Evolutionary conservation across 129 eudicot genomes (phyloP).

Genomic region (Silybum marianum): DNA sequence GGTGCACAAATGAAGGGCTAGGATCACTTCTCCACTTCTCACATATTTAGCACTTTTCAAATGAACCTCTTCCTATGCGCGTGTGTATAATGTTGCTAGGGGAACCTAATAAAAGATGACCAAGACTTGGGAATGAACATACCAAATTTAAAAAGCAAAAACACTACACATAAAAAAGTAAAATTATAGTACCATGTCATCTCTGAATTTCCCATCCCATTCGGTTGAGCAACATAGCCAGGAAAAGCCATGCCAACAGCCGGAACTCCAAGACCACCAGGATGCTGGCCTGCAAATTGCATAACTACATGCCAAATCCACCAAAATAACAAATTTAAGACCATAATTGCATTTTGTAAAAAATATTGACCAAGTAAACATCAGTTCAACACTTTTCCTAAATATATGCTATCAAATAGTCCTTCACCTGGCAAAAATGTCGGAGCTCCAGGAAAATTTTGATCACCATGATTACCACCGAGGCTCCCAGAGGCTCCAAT

Average conservation of each 20-base stretch:
- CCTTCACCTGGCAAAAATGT: slow-evolving; percentile 77
- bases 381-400: background rate
- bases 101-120: too few relatives aligned
- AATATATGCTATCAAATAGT: background rate
- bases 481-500: slow-evolving; percentile 55
- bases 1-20: too few relatives aligned
- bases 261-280: slow-evolving; percentile 98
- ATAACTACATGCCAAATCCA: slow-evolving; percentile 52
- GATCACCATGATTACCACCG: slow-evolving; percentile 67
- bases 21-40: too few relatives aligned
- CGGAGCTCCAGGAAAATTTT: slow-evolving; percentile 61
- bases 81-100: too few relatives aligned
- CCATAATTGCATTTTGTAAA: background rate
- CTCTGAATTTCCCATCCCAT: slow-evolving; percentile 92
- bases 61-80: too few relatives aligned
- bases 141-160: background rate
- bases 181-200: slow-evolving; percentile 80
- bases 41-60: too few relatives aligned
- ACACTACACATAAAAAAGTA: background rate
- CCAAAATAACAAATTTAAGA: slow-evolving; percentile 7
- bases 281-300: slow-evolving; percentile 99
- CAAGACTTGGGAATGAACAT: too few relatives aligned
- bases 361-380: background rate
- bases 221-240: slow-evolving; percentile 93
- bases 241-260: slow-evolving; percentile 99